Evolutionary conservation across 1,284 basidiomycete species (phyloP).

Genomic region (Rugosomyces carneus): DNA sequence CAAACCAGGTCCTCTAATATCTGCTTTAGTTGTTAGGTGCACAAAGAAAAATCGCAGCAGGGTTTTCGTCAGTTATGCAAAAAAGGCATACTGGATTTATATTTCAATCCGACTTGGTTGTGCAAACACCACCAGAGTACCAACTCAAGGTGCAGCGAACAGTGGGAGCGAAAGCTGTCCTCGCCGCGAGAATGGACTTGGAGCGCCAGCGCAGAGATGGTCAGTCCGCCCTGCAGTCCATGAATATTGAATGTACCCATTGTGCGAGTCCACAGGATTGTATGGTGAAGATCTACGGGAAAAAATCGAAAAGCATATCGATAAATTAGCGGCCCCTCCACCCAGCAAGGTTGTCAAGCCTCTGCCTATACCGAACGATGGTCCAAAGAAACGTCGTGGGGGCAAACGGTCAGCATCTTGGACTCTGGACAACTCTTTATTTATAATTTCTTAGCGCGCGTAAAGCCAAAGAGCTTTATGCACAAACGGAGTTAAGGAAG

Average conservation of each 20-base stretch:
- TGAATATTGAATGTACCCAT: background rate
- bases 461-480: constrained; percentile 95
- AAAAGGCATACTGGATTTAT: constrained; percentile 96
- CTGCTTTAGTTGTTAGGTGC: constrained; percentile 80
- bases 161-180: constrained; percentile 85
- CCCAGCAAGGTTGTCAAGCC: constrained; percentile 94
- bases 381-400: constrained; percentile 91
- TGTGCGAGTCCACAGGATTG: constrained; percentile 37
- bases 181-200: constrained; percentile 92
- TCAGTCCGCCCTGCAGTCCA: constrained; percentile 25
- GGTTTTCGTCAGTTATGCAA: constrained; percentile 77
- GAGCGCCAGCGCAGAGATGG: constrained; percentile 76
- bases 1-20: constrained; percentile 1
- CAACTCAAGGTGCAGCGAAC: constrained; percentile 90
- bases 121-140: constrained; percentile 86
- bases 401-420: constrained; percentile 72
- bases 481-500: constrained; percentile 94
- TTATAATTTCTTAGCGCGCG: constrained; percentile 58
- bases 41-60: constrained; percentile 83
- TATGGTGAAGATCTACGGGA: constrained; percentile 80
- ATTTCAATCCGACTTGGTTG: constrained; percentile 87
- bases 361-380: constrained; percentile 93
- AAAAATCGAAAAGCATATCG: constrained; percentile 88
- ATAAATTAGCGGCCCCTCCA: constrained; percentile 89
- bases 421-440: constrained; percentile 1